Evolutionary conservation across 129 eudicot genomes (phyloP), one percentile per base, ranked within the genome.

Genomic region (Daucus carota): DNA sequence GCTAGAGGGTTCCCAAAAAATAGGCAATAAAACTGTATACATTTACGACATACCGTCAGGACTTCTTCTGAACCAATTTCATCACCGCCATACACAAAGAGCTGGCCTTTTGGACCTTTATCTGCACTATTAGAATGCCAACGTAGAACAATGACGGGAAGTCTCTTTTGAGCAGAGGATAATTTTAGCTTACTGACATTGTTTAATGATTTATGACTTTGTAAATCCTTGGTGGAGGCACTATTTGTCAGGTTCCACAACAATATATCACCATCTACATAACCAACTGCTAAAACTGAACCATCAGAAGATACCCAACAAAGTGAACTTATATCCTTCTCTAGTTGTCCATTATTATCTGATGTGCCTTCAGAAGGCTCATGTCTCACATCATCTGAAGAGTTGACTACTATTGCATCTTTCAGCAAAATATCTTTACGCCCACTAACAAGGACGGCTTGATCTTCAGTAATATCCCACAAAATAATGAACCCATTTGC

Each of bases 301-400:
- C 95, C 98, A 83, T 93, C 98, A 65, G 89, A 75, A 75, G 98
- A 88, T 47, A 79, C 98, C 98, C 98, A 93, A 84, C 98, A 93
- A 11, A 93, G 95, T 59, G 98, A 88, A 81, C 94, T 85, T 78
- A 93, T 90, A 73, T 90, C 98, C 77, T 93, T 93, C 47, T 90
- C 96, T 71, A 31, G 77, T 81, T 84, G 88, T 80, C 88, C 98
- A 71, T 80, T 70, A 50, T 83, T 73, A 45, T 82, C 90, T 52
- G 76, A 70, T 84, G 73, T 81, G 76, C 80, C 50, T 78, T 76
- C 80, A 50, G 71, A 31, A 62, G 57, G 80, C 32, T 86, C 90
- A 70, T 75, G 87, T 65, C 75, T 87, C 66, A 77, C 75, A 76
- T 81, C 81, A 68, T 72, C 78, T 79, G 83, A 62, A 65, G 89